Conservation (phyloP, 179 eudicot genomes). For the Beta corolliflora region DNA sequence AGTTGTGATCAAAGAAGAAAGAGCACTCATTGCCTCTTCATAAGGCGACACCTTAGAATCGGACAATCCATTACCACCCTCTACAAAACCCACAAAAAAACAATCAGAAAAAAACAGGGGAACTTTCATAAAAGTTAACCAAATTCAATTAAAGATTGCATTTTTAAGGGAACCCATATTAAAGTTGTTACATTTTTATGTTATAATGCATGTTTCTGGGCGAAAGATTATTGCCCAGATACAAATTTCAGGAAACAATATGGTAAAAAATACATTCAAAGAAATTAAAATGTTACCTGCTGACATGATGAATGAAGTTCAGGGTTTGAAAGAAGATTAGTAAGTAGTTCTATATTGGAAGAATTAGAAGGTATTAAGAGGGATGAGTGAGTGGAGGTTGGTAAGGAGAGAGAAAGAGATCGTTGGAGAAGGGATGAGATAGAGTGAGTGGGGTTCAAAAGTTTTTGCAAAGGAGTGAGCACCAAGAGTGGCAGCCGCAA, state of each 20-base stretch:
- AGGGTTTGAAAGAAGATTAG: background rate
- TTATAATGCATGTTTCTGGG: background rate
- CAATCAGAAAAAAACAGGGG: background rate
- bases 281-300: conserved; percentile 13
- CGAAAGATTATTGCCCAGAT: background rate
- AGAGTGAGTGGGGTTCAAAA: background rate
- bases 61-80: conserved; percentile 48
- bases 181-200: conserved; percentile 2
- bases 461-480: background rate
- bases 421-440: background rate
- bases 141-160: background rate
- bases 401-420: background rate
- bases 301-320: conserved; percentile 29
- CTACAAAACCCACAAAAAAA: conserved; percentile 1
- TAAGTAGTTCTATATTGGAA: background rate
- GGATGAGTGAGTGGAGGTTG: conserved; percentile 23
- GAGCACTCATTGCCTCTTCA: conserved; percentile 89
- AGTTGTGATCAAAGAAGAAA: conserved; percentile 82
- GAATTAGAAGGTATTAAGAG: background rate
- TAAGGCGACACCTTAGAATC: conserved; percentile 43
- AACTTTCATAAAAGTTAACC: background rate
- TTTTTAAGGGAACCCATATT: conserved; percentile 25
- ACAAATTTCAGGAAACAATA: background rate
- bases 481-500: conserved; percentile 10
- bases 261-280: background rate